These are phyloP conservation scores for Pseudoturritis turrita DNA, from an alignment of 345 rosid species.

Conservation along the genomic window DNA sequence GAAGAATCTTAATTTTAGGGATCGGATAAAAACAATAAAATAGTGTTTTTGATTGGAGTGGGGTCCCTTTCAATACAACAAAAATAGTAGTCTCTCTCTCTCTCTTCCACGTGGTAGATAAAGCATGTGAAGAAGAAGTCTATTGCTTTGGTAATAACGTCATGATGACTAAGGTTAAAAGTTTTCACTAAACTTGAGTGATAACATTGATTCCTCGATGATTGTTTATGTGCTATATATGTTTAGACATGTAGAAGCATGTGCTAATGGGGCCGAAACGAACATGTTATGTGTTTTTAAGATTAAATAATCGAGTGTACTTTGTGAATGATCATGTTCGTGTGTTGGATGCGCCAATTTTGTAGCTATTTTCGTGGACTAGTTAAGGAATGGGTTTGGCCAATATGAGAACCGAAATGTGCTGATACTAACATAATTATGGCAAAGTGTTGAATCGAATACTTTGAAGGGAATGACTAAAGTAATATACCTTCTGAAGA, in stretches of 20 bases:
- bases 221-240: neutral
- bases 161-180: too few species aligned
- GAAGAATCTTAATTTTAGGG: constrained; percentile 32
- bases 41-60: constrained; percentile 15
- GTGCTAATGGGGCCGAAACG: constrained; percentile 9
- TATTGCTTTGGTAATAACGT: constrained; percentile 32
- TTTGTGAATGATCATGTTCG: neutral
- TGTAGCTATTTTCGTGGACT: neutral
- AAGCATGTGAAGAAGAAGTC: neutral
- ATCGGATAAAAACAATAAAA: constrained; percentile 18
- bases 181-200: constrained; percentile 1
- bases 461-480: too few species aligned
- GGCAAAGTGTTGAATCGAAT: neutral
- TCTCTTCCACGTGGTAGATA: constrained; percentile 16
- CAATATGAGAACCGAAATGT: too few species aligned
- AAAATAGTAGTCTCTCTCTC: neutral
- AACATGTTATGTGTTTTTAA: constrained; percentile 8
- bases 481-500: too few species aligned
- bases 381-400: neutral
- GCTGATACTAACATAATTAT: neutral
- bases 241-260: constrained; percentile 1
- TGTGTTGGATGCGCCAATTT: neutral
- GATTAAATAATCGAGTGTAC: neutral
- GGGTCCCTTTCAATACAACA: neutral
- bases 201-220: neutral